Base-by-base conservation (phyloP, 2,329 filamentous ascomycete genomes). In the Ophiostoma montium region DNA sequence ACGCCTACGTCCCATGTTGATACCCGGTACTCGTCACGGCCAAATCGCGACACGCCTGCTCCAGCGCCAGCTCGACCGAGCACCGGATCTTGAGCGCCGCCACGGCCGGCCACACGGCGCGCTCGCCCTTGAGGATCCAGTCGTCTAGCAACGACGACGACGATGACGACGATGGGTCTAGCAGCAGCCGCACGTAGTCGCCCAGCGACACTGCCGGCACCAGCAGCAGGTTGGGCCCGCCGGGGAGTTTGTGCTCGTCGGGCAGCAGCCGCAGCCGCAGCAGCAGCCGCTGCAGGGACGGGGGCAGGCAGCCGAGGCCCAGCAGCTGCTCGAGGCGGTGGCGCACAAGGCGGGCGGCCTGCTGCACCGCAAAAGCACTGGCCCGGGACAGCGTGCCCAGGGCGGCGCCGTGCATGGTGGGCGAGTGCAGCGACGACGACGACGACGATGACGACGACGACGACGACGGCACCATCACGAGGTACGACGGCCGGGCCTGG, bases 61-160 rank as follows among this genome's bases (percentile, higher is more conserved):
- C 89, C 11, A 96, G 70, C 61, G 94, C 88, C 49, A 88, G 82
- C 63, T 96, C 90, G 8, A 96, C 75, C 5, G 82, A 83, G 63
- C 86, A 92, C 7, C 90, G 71, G 7, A 94, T 81, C 57, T 83
- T 82, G 53, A 96, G 65, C 13, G 88, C 86, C 31, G 81, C 81
- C 3, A 95, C 78, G 2, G 87, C 86, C 0, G 89, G 90, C 89
- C 90, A 96, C 0, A 95, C 87, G 56, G 85, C 89, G 53, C 81
- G 70, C 65, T 96, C 90, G 1, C 90, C 90, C 49, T 83, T 75
- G 31, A 80, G 64, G 48, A 94, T 88, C 90, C 89, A 95, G 57
- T 90, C 84, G 51, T 86, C 79, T 3, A 95, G 68, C 9, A 78
- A 81, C 52, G 82, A 78, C 47, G 77, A 72, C 0, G 83, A 90